These are phyloP conservation scores for Neurospora sp. DNA, from an alignment of 495 filamentous ascomycete genomes.

Conservation along the genomic window DNA sequence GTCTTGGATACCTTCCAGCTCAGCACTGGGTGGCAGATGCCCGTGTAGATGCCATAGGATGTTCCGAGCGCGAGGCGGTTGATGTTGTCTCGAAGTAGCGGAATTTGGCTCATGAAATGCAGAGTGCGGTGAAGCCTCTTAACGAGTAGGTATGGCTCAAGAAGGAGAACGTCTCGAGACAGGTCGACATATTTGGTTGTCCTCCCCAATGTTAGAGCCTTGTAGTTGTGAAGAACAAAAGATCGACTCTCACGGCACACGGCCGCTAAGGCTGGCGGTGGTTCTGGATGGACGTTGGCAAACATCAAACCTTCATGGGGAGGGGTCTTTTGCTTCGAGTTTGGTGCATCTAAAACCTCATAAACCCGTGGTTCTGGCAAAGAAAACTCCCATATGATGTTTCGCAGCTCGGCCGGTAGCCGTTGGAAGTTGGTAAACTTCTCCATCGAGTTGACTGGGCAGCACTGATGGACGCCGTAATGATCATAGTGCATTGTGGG, in stretches of 20 bases:
- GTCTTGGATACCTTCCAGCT: conserved; percentile 38
- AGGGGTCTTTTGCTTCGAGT: conserved; percentile 27
- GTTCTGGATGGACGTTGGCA: conserved; percentile 37
- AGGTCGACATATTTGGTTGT: conserved; percentile 39
- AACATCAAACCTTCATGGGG: conserved; percentile 36
- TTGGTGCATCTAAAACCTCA: conserved; percentile 38
- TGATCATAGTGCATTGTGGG: conserved; percentile 14
- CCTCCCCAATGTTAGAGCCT: conserved; percentile 33
- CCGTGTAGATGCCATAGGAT: conserved; percentile 36
- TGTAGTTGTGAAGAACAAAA: conserved; percentile 37
- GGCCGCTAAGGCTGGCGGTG: conserved; percentile 34
- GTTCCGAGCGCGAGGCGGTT: conserved; percentile 36
- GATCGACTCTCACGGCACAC: conserved; percentile 39
- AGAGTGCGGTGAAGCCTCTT: conserved; percentile 37
- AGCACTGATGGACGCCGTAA: conserved; percentile 13
- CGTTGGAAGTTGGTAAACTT: conserved; percentile 19
- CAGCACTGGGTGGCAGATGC: conserved; percentile 35
- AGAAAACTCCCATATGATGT: conserved; percentile 36
- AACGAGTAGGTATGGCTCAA: conserved; percentile 40
- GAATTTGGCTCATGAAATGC: conserved; percentile 38
- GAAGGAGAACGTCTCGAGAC: conserved; percentile 36
- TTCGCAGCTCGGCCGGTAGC: conserved; percentile 28
- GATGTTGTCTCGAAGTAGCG: conserved; percentile 32
- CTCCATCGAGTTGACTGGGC: conserved; percentile 11
- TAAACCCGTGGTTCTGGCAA: conserved; percentile 37